Base-by-base conservation (phyloP, 2,329 filamentous ascomycete genomes). In the Pyrenophora seminiperda region DNA sequence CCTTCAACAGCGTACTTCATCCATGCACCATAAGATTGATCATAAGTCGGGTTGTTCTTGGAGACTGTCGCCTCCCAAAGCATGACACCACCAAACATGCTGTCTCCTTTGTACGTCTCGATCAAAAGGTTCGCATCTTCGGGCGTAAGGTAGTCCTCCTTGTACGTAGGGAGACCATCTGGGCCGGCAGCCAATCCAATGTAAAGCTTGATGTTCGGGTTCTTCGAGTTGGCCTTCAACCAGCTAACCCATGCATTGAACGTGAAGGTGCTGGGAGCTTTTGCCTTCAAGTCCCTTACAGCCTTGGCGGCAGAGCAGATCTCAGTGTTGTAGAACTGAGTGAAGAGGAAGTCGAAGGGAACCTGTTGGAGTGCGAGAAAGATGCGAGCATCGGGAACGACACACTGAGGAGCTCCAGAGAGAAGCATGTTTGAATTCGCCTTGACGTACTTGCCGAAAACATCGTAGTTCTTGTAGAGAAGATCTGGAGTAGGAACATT, bases 41-140 rank as follows among this genome's bases (percentile, higher is more conserved):
- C 74, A 46, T 77, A 73, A 45, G 76, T 72, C 11, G 67, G 47
- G 60, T 82, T 83, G 43, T 71, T 70, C 10, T 74, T 66, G n/a
- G 76, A 76, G 9, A 73, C 73, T 1, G 78, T 81, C 4, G 81
- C 79, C 43, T 84, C 81, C 80, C 80, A 85, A 4, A 85, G 65
- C 82, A 84, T 85, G 32, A 83, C 73, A 70, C 83, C 83, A 32
- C 81, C 83, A 56, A 85, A 85, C 2, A 67, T 70, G 17, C 71
- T 47, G 1, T 71, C 63, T 13, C 24, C 34, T 34, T 55, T 38
- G 55, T 66, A 65, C 29, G 62, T 63, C 53, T 74, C 74, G 18
- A 83, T 67, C 43, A 84, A 56, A 2, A 62, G 59, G 44, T 76
- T 66, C 2, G 77, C 80, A 50, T 83, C 75, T 1, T 59, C 49